Evolutionary conservation across 2,329 filamentous ascomycete species (phyloP).

Genomic region (Cyphellophora europaea): DNA sequence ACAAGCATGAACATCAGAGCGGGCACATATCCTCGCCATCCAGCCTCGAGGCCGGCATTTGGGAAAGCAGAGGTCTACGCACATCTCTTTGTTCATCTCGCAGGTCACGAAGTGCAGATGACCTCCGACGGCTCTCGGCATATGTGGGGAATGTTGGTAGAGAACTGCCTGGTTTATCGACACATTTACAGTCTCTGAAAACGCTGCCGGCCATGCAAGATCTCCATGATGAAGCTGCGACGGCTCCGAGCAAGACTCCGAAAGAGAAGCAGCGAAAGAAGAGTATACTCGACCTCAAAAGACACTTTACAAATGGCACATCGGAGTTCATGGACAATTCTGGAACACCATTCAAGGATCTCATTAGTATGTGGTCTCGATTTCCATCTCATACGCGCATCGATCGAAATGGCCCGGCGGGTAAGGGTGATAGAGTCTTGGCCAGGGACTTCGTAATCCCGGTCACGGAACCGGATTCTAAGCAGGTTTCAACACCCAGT

Average conservation of each 20-base stretch:
- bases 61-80: too few species aligned
- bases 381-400: constrained; percentile 17
- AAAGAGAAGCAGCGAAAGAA: constrained; percentile 5
- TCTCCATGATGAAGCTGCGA: background rate
- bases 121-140: too few species aligned
- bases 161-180: background rate
- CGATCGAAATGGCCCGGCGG: constrained; percentile 15
- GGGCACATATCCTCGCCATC: too few species aligned
- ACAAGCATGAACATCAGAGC: too few species aligned
- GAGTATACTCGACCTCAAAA: constrained; percentile 11
- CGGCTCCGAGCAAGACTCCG: background rate
- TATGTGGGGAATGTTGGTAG: too few species aligned
- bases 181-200: background rate
- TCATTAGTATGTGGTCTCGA: constrained; percentile 15
- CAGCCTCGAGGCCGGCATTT: too few species aligned
- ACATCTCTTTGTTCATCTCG: background rate
- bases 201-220: background rate
- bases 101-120: background rate
- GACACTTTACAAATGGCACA: constrained; percentile 5
- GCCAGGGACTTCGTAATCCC: constrained; percentile 13
- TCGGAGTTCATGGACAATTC: constrained; percentile 5
- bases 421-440: constrained; percentile 10
- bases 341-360: constrained; percentile 8
- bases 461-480: too few species aligned
- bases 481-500: too few species aligned